These are phyloP conservation scores for Boletus pseudopeckii DNA, from an alignment of 768 basidiomycete species.

Conservation along the genomic window DNA sequence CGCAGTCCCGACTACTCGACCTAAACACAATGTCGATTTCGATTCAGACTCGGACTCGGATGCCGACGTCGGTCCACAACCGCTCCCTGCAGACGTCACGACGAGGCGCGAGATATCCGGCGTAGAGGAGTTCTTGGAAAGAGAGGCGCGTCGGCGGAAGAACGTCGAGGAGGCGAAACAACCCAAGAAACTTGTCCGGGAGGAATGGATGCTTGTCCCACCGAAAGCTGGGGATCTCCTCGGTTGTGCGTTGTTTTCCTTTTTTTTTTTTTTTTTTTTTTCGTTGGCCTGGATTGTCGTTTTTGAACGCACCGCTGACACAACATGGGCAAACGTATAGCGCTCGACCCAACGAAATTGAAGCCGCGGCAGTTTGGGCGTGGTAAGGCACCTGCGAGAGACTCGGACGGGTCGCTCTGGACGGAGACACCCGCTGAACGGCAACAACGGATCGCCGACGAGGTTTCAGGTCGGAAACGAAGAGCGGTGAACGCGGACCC, in stretches of 20 bases:
- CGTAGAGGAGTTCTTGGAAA: slow-evolving; percentile 79
- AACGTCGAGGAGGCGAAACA: slow-evolving; percentile 75
- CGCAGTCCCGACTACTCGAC: slow-evolving; percentile 42
- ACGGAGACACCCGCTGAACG: slow-evolving; percentile 95
- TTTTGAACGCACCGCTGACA: background rate
- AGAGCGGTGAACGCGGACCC: slow-evolving; percentile 55
- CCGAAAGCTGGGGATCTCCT: slow-evolving; percentile 80
- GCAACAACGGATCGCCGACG: slow-evolving; percentile 89
- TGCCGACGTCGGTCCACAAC: slow-evolving; percentile 83
- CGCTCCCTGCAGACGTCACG: slow-evolving; percentile 49
- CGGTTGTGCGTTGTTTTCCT: slow-evolving; percentile 54
- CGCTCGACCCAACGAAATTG: slow-evolving; percentile 83
- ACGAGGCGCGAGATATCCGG: slow-evolving; percentile 50
- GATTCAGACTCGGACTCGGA: slow-evolving; percentile 56
- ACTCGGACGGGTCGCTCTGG: slow-evolving; percentile 73
- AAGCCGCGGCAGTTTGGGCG: slow-evolving; percentile 79
- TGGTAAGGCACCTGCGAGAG: slow-evolving; percentile 39
- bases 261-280: background rate
- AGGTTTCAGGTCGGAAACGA: slow-evolving; percentile 88
- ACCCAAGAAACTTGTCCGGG: slow-evolving; percentile 76
- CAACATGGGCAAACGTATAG: slow-evolving; percentile 34
- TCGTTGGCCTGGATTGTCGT: too few species aligned
- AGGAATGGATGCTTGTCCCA: slow-evolving; percentile 98
- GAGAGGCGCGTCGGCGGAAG: slow-evolving; percentile 74
- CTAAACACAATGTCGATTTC: slow-evolving; percentile 20